These are phyloP conservation scores for Monilinia polystroma DNA, from an alignment of 2,329 filamentous ascomycete species.

Conservation along the genomic window DNA sequence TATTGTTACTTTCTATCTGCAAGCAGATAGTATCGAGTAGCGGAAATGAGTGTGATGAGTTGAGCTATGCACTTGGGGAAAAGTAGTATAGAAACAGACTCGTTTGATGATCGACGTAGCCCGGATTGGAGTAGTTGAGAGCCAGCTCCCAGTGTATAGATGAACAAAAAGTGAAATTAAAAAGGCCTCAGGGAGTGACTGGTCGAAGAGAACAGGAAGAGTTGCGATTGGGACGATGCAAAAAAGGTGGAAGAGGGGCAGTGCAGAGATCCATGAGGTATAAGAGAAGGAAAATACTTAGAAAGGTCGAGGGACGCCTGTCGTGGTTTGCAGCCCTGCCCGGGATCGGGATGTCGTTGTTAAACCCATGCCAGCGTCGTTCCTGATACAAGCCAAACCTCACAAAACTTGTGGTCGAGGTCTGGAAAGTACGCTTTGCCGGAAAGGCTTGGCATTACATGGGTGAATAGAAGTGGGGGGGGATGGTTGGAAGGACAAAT, in stretches of 20 bases:
- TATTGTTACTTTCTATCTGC: slow-evolving; percentile 40
- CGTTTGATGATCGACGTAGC: slow-evolving; percentile 43
- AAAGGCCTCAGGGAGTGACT: slow-evolving; percentile 52
- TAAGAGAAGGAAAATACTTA: slow-evolving; percentile 49
- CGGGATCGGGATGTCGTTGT: slow-evolving; percentile 38
- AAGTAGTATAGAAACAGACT: slow-evolving; percentile 44
- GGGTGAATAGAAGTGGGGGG: slow-evolving; percentile 22
- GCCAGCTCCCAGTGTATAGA: slow-evolving; percentile 56
- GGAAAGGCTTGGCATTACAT: slow-evolving; percentile 31
- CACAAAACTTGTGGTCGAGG: slow-evolving; percentile 37
- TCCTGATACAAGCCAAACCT: slow-evolving; percentile 41
- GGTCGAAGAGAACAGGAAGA: slow-evolving; percentile 44
- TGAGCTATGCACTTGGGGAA: slow-evolving; percentile 41
- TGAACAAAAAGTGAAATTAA: slow-evolving; percentile 47
- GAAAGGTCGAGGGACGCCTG: slow-evolving; percentile 42
- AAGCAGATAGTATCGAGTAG: slow-evolving; percentile 31
- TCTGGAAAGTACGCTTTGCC: slow-evolving; percentile 34
- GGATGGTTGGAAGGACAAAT: slow-evolving; percentile 10
- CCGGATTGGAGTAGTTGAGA: slow-evolving; percentile 50
- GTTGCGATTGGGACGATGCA: slow-evolving; percentile 48
- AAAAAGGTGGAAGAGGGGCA: slow-evolving; percentile 47
- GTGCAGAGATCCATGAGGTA: slow-evolving; percentile 51
- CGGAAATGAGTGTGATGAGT: slow-evolving; percentile 46
- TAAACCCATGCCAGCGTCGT: slow-evolving; percentile 35
- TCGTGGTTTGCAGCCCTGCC: slow-evolving; percentile 34